Percentiles rank a stretch among this genome's conserved stretches.
Conservation (phyloP, 495 filamentous ascomycete genomes). For the Xylaria longipes region DNA sequence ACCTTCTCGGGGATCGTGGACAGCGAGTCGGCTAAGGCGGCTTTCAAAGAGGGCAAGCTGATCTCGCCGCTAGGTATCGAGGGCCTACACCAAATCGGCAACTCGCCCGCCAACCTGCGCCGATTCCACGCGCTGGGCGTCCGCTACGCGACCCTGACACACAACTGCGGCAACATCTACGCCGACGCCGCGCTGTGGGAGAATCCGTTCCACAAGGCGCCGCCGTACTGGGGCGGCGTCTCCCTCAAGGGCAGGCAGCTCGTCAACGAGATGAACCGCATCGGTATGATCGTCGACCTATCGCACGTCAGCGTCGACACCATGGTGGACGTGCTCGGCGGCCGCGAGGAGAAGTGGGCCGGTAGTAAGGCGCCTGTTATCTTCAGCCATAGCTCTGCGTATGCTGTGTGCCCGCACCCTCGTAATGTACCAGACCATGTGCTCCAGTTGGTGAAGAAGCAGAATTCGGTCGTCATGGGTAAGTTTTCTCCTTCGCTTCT, state of each 20-base stretch:
- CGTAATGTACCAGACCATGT: conserved; percentile 78
- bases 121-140: conserved; percentile 81
- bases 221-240: conserved; percentile 66
- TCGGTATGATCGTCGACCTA: conserved; percentile 81
- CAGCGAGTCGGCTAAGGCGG: conserved; percentile 62
- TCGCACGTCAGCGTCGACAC: conserved; percentile 72
- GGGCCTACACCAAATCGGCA: conserved; percentile 94
- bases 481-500: conserved; percentile 6
- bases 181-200: conserved; percentile 79
- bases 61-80: conserved; percentile 81
- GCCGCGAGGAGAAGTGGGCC: conserved; percentile 42
- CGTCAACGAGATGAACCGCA: conserved; percentile 77
- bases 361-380: conserved; percentile 72
- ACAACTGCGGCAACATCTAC: conserved; percentile 92
- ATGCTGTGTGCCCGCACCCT: conserved; percentile 70
- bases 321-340: conserved; percentile 71
- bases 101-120: conserved; percentile 78
- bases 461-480: conserved; percentile 73
- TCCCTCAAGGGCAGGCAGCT: conserved; percentile 71
- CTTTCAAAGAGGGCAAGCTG: conserved; percentile 64
- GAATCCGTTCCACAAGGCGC: conserved; percentile 52
- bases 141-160: conserved; percentile 87
- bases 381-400: conserved; percentile 73
- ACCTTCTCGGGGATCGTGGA: conserved; percentile 69
- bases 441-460: conserved; percentile 65